Evolutionary conservation across 129 eudicot genomes (phyloP).

Genomic region (Oenanthe sinensis): DNA sequence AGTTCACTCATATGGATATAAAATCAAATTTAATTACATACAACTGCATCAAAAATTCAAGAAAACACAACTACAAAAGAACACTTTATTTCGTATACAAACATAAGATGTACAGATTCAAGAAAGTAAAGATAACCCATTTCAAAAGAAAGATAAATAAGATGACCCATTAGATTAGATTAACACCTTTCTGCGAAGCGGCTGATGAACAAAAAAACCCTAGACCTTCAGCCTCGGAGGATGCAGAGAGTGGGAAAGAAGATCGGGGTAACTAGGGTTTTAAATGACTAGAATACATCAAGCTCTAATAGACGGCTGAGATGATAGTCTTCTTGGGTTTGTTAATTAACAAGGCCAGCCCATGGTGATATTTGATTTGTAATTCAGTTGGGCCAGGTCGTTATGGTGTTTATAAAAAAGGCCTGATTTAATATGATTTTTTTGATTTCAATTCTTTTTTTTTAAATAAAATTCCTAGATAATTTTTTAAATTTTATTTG

Average conservation of each 20-base stretch:
- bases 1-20: background rate
- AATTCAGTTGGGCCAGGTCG: too few species aligned
- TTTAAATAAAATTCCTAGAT: too few species aligned
- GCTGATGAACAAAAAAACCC: background rate
- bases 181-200: constrained; percentile 1
- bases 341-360: background rate
- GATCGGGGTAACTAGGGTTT: background rate
- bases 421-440: background rate
- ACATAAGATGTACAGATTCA: background rate
- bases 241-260: background rate
- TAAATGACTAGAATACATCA: background rate
- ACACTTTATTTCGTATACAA: background rate
- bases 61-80: background rate
- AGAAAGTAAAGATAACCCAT: background rate
- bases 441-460: background rate
- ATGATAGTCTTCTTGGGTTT: background rate
- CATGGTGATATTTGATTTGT: background rate
- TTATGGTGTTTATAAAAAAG: too few species aligned
- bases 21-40: background rate
- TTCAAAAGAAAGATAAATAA: background rate
- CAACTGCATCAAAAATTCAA: background rate
- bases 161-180: background rate
- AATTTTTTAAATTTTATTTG: background rate
- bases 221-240: background rate
- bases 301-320: constrained; percentile 11